Evolutionary conservation across 2,329 filamentous ascomycete genomes (phyloP).

Genomic region (Elsinoe necatrix): DNA sequence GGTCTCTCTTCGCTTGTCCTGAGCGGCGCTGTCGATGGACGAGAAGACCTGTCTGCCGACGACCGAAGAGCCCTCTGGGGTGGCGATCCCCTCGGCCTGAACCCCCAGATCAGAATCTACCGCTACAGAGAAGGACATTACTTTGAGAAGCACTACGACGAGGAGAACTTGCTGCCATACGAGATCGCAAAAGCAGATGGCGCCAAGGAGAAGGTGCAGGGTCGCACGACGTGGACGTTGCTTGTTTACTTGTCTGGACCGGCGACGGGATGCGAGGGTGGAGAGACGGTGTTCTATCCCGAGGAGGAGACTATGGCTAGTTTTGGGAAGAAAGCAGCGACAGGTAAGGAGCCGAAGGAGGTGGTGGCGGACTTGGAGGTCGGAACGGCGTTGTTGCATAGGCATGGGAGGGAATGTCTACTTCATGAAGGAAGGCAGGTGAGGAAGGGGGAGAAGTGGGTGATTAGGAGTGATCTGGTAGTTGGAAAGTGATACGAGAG

Average conservation of each 20-base stretch:
- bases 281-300: conserved; percentile 88
- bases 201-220: conserved; percentile 34
- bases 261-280: conserved; percentile 66
- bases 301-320: conserved; percentile 34
- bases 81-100: conserved; percentile 72
- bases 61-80: conserved; percentile 53
- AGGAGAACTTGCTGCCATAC: conserved; percentile 52
- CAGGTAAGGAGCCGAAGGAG: conserved; percentile 31
- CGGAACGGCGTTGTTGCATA: conserved; percentile 80
- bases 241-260: conserved; percentile 76
- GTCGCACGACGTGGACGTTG: conserved; percentile 82
- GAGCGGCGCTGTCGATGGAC: conserved; percentile 31
- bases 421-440: conserved; percentile 82
- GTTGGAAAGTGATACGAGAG: conserved; percentile 42
- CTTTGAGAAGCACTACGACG: conserved; percentile 91
- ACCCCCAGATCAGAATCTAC: conserved; percentile 83
- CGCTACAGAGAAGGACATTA: conserved; percentile 79
- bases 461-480: conserved; percentile 75
- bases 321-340: conserved; percentile 17
- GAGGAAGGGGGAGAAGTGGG: conserved; percentile 76
- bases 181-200: conserved; percentile 46
- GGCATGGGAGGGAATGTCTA: conserved; percentile 82
- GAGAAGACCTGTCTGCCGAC: conserved; percentile 23
- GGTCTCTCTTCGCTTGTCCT: conserved; percentile 56
- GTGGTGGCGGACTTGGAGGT: conserved; percentile 67